Percentiles rank a stretch among this genome's conserved stretches.
These are phyloP conservation scores for Puccinia triticina DNA, from an alignment of 1,284 basidiomycete genomes.

Conservation along the genomic window DNA sequence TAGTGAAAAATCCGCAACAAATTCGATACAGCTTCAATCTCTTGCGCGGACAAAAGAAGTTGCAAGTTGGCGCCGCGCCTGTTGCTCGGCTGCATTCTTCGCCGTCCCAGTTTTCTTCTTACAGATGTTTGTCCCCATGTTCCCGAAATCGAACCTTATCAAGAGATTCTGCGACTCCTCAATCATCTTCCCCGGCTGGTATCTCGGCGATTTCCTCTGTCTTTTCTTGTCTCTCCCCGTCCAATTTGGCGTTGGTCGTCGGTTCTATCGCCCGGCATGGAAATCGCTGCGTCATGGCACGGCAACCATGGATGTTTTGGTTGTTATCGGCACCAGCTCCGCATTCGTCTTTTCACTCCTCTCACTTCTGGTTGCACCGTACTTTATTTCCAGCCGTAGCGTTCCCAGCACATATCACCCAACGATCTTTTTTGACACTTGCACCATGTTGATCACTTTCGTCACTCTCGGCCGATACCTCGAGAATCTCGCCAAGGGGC, in stretches of 20 bases:
- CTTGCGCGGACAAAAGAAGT: slow-evolving; percentile 90
- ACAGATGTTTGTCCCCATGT: slow-evolving; percentile 81
- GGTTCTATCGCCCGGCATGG: slow-evolving; percentile 86
- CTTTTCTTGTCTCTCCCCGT: slow-evolving; percentile 84
- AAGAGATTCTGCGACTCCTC: slow-evolving; percentile 62
- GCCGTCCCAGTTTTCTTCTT: slow-evolving; percentile 91
- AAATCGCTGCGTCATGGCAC: slow-evolving; percentile 85
- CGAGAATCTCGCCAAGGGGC: slow-evolving; percentile 95
- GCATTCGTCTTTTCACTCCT: slow-evolving; percentile 87
- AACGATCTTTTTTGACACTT: slow-evolving; percentile 95
- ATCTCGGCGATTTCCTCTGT: slow-evolving; percentile 78
- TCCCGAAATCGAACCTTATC: slow-evolving; percentile 65
- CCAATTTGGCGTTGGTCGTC: slow-evolving; percentile 85
- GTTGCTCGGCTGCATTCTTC: slow-evolving; percentile 75
- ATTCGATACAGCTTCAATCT: slow-evolving; percentile 84
- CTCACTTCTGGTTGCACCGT: slow-evolving; percentile 71
- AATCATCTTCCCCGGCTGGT: slow-evolving; percentile 69
- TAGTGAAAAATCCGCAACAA: slow-evolving; percentile 55
- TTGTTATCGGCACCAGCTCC: slow-evolving; percentile 90
- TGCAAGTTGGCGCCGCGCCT: slow-evolving; percentile 81
- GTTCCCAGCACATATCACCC: slow-evolving; percentile 73
- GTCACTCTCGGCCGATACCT: slow-evolving; percentile 92
- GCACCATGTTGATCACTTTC: slow-evolving; percentile 97
- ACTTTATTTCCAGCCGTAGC: slow-evolving; percentile 58
- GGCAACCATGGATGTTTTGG: slow-evolving; percentile 88